Conservation (phyloP, 495 filamentous ascomycete species). For the Xylaria venustula region DNA sequence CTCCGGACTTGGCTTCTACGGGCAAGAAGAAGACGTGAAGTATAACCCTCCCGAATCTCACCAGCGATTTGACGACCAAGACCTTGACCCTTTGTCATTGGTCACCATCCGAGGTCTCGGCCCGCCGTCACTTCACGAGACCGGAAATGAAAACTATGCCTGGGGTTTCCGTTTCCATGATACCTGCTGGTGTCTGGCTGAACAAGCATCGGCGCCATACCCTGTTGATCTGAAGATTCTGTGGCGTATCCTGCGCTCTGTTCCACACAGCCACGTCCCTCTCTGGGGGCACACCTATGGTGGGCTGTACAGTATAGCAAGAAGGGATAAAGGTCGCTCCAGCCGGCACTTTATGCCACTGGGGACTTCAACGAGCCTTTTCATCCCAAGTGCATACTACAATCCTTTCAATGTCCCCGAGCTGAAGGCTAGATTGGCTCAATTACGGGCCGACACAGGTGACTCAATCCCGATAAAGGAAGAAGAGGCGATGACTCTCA, state of each 20-base stretch:
- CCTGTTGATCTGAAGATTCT: conserved; percentile 5
- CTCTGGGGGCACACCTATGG: conserved; percentile 11
- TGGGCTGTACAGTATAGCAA: not conserved
- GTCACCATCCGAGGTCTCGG: conserved; percentile 1
- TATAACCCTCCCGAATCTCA: not conserved
- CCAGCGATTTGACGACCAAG: conserved; percentile 8
- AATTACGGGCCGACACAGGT: not conserved
- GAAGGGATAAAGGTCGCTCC: not conserved
- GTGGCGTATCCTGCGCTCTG: conserved; percentile 13
- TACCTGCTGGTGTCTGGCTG: conserved; percentile 11
- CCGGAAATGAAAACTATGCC: not conserved
- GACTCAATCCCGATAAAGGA: not conserved
- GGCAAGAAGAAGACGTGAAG: not conserved
- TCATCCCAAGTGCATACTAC: conserved; percentile 10
- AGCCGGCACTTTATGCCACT: not conserved
- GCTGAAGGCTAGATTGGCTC: not conserved
- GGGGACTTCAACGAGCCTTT: not conserved
- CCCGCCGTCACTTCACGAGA: not conserved
- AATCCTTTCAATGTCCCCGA: conserved; percentile 15
- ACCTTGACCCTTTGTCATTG: not conserved
- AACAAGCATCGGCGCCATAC: conserved; percentile 7
- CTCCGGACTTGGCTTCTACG: conserved; percentile 2
- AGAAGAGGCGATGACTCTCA: not conserved
- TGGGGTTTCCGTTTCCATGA: conserved; percentile 17
- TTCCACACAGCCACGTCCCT: not conserved